Evolutionary conservation across 768 basidiomycete species (phyloP), one percentile per base, ranked within the genome.

Genomic region (Mycena rebaudengoi): DNA sequence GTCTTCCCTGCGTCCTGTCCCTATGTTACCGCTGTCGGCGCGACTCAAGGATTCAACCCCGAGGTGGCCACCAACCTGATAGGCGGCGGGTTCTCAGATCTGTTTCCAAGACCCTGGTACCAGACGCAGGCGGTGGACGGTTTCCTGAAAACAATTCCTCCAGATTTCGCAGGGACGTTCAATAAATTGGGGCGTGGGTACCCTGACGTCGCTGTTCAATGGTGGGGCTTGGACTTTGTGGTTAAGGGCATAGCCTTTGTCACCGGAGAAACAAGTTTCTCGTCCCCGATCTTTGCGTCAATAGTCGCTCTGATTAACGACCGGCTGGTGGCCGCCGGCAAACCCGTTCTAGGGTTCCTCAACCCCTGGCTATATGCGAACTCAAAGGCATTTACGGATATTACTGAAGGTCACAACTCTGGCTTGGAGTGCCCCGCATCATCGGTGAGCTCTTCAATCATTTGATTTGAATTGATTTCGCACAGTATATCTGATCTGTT

Each of bases 1-100:
- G 14, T 2, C 13, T 86, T 86, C 74, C 85, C 85, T 6, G 77
- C 84, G 25, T 62, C 76, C 1, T 86, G 76, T 49, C 77, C 77
- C 58, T 75, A 61, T 29, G 51, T 53, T 18, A 62, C 60, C 14
- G 16, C 44, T 41, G 51, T 62, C 41, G 51, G 51, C 13, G 41
- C 8, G n/a, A 60, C 48, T 16, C 32, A n/a, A n/a, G 48, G 58
- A 10, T 49, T 51, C 21, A 21, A n/a, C 16, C 48, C 58, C 35
- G 48, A 56, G 26, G 21, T 16, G 16, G 55, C 55, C 8, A 43
- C 37, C 29, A 56, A 56, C 43, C 21, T 56, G 30, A 43, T 41
- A n/a, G 55, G 55, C 28, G 55, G 55, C 40, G 55, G 40, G 16
- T 46, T 46, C 45, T 46, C 45, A 11, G 21, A 46, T 25, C 8